A percentile compares a stretch with the other conserved stretches of the same genome.
Evolutionary conservation across 495 filamentous ascomycete genomes (phyloP).

Genomic region (Poronia punctata): DNA sequence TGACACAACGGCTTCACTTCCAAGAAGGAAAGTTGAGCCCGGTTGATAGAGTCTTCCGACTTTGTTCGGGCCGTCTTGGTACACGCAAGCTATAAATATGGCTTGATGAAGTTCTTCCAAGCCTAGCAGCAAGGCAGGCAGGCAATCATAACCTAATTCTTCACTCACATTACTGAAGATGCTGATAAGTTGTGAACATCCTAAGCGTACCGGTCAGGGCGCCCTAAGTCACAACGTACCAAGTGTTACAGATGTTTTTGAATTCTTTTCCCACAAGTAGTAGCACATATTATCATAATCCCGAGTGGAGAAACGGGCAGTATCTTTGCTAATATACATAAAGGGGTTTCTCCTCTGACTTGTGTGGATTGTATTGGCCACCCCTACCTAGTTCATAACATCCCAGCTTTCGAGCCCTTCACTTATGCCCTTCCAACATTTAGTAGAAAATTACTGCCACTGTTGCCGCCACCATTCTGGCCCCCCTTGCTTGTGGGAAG

Average conservation of each 20-base stretch:
- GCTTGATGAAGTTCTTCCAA: no score
- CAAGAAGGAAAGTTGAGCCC: no score
- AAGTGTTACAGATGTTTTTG: background rate
- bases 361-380: background rate
- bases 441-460: slow-evolving; percentile 52
- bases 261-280: slow-evolving; percentile 8
- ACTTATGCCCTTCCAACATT: slow-evolving; percentile 37
- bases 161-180: no score
- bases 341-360: background rate
- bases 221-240: no score
- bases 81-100: no score
- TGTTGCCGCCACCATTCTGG: slow-evolving; percentile 53
- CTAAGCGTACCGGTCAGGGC: no score
- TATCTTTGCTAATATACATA: slow-evolving; percentile 18
- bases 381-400: background rate
- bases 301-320: slow-evolving; percentile 27
- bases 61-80: no score
- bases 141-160: no score
- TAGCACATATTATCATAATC: slow-evolving; percentile 22
- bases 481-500: slow-evolving; percentile 72
- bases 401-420: background rate
- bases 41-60: no score
- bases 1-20: no score
- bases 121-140: no score
- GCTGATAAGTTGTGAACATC: no score